Base-by-base conservation (phyloP, 352 stramenopile genomes). In the Pythium rhizo-oryzae region DNA sequence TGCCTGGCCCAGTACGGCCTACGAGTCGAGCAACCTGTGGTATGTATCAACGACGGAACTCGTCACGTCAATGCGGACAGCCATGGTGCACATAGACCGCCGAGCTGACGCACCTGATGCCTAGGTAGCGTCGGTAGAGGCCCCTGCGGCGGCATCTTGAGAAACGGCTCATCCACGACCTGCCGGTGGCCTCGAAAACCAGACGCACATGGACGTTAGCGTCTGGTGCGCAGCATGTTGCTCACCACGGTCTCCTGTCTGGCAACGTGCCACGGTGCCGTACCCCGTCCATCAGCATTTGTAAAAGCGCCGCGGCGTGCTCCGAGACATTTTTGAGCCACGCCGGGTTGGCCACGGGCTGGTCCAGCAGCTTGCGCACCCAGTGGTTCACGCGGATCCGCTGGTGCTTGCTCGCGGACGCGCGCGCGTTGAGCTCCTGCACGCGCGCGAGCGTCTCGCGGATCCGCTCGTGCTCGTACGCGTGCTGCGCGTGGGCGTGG, bases 111-210 rank as follows among this genome's bases (percentile, higher is more conserved):
- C 21, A 88, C 80, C 56, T 83, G 75, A 59, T 85, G 75, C 18
- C 83, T 71, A 18, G 80, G 78, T 13, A 92, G 70, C 6, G 67
- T 69, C 47, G 78, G 70, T 46, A 92, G 66, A 21, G 79, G 80
- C 8, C 82, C 84, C 65, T 89, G 77, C 15, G 84, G 79, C 16
- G 84, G 80, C 74, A 92, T 86, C 70, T 79, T 88, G 16, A 75
- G 76, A 66, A 92, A 90, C 1, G 79, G 81, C 41, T 87, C 79
- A 7, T 78, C 70, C n/a, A 90, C 24, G 11, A 67, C 57, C 79
- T 91, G 30, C 13, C 41, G 41, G 41, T 47, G n/a, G 41, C 41
- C 41, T 47, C 41, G 21, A 47, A 33, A 47, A n/a, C 41, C 41
- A 47, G 9, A 19, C 7, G 41, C 39, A 41, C 64, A 61, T 30